Evolutionary conservation across 495 filamentous ascomycete species (phyloP).

Genomic region (Penicillium canescens): DNA sequence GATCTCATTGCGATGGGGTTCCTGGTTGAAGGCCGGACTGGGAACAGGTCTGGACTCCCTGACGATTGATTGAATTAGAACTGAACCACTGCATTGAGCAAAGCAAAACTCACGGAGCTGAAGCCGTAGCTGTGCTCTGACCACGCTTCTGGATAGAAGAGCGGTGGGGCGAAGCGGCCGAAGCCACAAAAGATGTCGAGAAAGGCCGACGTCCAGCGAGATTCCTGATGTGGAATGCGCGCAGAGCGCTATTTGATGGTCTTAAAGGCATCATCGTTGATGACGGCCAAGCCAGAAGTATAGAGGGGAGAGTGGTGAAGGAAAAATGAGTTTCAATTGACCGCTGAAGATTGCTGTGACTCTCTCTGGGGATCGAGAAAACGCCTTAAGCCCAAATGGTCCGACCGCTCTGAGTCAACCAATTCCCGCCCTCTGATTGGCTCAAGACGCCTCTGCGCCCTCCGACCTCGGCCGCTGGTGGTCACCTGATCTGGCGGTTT

Average conservation of each 20-base stretch:
- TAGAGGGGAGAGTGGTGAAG: slow-evolving; percentile 17
- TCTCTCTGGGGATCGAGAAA: slow-evolving; percentile 28
- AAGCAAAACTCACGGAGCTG: slow-evolving; percentile 41
- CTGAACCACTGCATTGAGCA: background rate
- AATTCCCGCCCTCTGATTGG: slow-evolving; percentile 35
- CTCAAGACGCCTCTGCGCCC: slow-evolving; percentile 14
- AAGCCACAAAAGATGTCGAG: slow-evolving; percentile 40
- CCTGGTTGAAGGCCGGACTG: slow-evolving; percentile 73
- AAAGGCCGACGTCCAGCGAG: slow-evolving; percentile 41
- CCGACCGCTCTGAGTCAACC: slow-evolving; percentile 25
- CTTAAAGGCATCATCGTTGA: slow-evolving; percentile 50
- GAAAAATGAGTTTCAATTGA: slow-evolving; percentile 19
- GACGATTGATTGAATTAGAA: background rate
- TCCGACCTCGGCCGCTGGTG: slow-evolving; percentile 34
- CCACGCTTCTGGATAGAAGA: slow-evolving; percentile 45
- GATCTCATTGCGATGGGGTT: slow-evolving; percentile 59
- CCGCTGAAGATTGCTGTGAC: slow-evolving; percentile 20
- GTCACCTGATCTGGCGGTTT: slow-evolving; percentile 10
- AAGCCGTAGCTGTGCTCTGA: slow-evolving; percentile 51
- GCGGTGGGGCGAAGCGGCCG: slow-evolving; percentile 48
- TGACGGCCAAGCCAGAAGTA: slow-evolving; percentile 35
- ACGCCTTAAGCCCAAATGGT: slow-evolving; percentile 22
- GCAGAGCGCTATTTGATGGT: slow-evolving; percentile 50
- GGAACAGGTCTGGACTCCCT: slow-evolving; percentile 56
- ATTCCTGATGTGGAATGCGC: slow-evolving; percentile 44